A percentile compares a stretch with the other conserved stretches of the same genome.
Conservation (phyloP, 768 basidiomycete species). For the Russula sp. region DNA sequence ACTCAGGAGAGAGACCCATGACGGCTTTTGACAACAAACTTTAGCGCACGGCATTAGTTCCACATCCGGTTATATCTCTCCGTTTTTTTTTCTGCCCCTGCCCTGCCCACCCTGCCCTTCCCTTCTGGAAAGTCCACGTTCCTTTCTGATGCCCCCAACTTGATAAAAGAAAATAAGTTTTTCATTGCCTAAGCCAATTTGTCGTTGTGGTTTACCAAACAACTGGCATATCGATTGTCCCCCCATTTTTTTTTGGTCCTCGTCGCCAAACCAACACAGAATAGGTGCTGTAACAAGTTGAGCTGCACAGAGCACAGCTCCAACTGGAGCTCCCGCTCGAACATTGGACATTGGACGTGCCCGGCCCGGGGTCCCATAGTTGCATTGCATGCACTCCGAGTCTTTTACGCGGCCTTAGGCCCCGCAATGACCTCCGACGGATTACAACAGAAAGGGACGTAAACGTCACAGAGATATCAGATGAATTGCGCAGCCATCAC, state of each 20-base stretch:
- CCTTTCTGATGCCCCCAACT: slow-evolving; percentile 7
- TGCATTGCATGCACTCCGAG: too few relatives aligned
- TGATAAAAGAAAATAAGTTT: background rate
- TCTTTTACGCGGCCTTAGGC: background rate
- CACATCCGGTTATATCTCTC: background rate
- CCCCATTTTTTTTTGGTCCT: background rate
- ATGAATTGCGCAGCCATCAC: background rate
- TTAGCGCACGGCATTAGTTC: too few relatives aligned
- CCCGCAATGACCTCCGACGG: slow-evolving; percentile 8
- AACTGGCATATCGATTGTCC: background rate
- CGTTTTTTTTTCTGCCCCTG: too few relatives aligned
- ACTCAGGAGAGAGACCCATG: too few relatives aligned
- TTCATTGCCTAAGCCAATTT: background rate
- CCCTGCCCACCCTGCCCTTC: background rate
- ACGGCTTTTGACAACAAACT: too few relatives aligned
- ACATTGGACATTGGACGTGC: too few relatives aligned
- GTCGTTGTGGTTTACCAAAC: slow-evolving; percentile 3
- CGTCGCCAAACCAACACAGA: background rate
- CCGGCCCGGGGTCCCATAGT: background rate
- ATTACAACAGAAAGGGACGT: background rate
- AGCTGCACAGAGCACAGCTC: too few relatives aligned
- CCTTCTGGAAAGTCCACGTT: slow-evolving; percentile 2
- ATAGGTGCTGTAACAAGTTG: too few relatives aligned
- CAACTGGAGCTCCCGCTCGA: too few relatives aligned
- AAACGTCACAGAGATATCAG: background rate